Base-by-base conservation (phyloP, 345 rosid species). In the Arabis hirsuta region DNA sequence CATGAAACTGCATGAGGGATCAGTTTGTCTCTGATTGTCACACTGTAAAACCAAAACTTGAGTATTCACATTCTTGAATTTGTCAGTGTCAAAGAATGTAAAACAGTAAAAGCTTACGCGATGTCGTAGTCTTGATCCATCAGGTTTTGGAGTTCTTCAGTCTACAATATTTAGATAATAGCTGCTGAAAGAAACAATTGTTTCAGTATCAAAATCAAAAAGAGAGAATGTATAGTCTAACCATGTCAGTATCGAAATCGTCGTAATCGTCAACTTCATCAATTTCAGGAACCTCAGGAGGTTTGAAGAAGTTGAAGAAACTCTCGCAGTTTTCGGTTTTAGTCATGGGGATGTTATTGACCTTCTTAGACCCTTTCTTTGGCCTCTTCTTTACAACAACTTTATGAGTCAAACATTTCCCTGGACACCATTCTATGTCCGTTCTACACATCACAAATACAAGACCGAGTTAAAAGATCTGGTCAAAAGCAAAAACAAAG, bases 71-170 rank as follows among this genome's bases (percentile, higher is more conserved):
- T 50, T 9, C 56, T 31, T 64, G 38, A 56, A 52, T 51, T 16
- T 52, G 5, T 14, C 26, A 65, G 45, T 19, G 29, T 54, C 31
- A 65, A n/a, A 77, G 72, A 53, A 47, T 26, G 55, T 71, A 11
- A 48, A 71, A 22, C 53, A 34, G 7, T 52, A 62, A 55, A 22
- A 70, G 62, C 76, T 47, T 63, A 94, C 97, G 95, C 99, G 12
- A 94, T 76, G 65, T 91, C 96, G 84, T 89, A 94, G 84, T 94
- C 99, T 63, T 88, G 95, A 34, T 91, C 99, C 93, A 88, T 89
- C 62, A 84, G 82, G 78, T 86, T 87, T 60, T 88, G 92, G 43
- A 94, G 91, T 78, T 89, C 96, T 81, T 88, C 89, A 14, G 85
- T 87, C 76, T 76, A 72, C 62, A 76, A 42, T 12, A 76, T 36